Evolutionary conservation across 1,284 basidiomycete species (phyloP).

Genomic region (Mycena citricolor): DNA sequence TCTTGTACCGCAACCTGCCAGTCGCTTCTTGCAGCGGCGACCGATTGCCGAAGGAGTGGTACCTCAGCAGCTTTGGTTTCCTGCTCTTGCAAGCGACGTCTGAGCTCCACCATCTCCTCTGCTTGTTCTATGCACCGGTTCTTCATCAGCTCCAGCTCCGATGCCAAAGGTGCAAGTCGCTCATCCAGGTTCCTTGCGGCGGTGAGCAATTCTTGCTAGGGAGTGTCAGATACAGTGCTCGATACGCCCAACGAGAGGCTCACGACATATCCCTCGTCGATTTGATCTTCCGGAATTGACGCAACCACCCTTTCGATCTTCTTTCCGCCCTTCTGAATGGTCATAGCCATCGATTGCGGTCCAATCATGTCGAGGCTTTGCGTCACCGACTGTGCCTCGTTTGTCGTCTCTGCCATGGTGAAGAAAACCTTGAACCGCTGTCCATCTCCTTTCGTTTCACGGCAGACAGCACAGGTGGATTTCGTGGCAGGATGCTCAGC

Average conservation of each 20-base stretch:
- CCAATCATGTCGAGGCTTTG: conserved; percentile 14
- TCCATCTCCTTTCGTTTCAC: conserved; percentile 14
- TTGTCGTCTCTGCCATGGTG: conserved; percentile 12
- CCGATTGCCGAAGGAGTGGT: background rate
- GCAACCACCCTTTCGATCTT: no score
- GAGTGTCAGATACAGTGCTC: no score
- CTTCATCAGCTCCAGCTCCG: conserved; percentile 15
- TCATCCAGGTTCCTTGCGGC: conserved; percentile 21
- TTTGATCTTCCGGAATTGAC: no score
- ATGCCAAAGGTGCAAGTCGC: conserved; percentile 15
- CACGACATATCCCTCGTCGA: no score
- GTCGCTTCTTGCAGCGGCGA: no score
- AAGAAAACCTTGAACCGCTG: conserved; percentile 16
- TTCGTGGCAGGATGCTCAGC: conserved; percentile 8
- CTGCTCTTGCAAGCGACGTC: conserved; percentile 6
- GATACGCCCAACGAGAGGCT: no score
- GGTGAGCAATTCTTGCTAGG: conserved; percentile 16
- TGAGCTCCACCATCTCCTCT: conserved; percentile 12
- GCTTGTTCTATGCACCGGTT: conserved; percentile 3
- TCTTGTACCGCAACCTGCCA: no score
- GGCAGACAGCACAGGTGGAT: conserved; percentile 17
- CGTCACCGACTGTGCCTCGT: conserved; percentile 9
- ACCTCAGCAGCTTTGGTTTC: conserved; percentile 7
- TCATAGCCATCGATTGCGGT: conserved; percentile 10
- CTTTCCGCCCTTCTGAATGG: conserved; percentile 19